phyloP scores from a whole-genome alignment of 1,284 basidiomycete species.

The Ustilago curta region DNA sequence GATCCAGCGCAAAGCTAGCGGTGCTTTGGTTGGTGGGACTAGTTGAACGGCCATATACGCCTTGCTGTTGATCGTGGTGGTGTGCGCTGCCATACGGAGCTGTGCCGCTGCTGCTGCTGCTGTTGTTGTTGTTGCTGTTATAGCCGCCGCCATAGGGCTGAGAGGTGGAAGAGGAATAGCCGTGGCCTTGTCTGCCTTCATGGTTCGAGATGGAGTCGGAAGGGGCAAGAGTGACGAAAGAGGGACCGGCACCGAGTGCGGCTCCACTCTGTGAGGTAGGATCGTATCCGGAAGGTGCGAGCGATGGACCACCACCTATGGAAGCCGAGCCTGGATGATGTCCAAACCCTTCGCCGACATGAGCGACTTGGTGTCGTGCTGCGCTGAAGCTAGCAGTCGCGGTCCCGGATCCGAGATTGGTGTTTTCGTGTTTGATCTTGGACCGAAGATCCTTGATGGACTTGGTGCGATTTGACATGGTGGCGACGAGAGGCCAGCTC shows the following conservation, averaged over 20 bases:
- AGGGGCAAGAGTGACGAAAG: constrained; percentile 47
- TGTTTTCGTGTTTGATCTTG: constrained; percentile 67
- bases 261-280: constrained; percentile 3
- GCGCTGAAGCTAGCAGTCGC: constrained; percentile 42
- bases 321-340: constrained; percentile 41
- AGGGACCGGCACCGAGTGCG: constrained; percentile 36
- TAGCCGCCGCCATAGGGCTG: constrained; percentile 11
- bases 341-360: constrained; percentile 45
- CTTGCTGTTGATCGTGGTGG: constrained; percentile 8
- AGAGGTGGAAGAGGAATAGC: constrained; percentile 17
- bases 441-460: constrained; percentile 62
- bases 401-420: constrained; percentile 59
- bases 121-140: constrained; percentile 9
- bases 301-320: constrained; percentile 6
- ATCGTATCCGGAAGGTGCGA: constrained; percentile 2
- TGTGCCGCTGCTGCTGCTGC: neutral
- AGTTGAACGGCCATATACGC: constrained; percentile 18
- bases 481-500: neutral
- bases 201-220: constrained; percentile 53
- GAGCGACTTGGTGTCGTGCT: constrained; percentile 28
- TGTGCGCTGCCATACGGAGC: constrained; percentile 1
- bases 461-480: constrained; percentile 41
- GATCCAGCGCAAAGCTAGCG: constrained; percentile 41
- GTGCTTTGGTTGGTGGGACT: constrained; percentile 40
- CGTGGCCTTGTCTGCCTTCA: constrained; percentile 32